Evolutionary conservation across 805 yeast species (phyloP).

Genomic region (Scheffersomyces ergatensis): DNA sequence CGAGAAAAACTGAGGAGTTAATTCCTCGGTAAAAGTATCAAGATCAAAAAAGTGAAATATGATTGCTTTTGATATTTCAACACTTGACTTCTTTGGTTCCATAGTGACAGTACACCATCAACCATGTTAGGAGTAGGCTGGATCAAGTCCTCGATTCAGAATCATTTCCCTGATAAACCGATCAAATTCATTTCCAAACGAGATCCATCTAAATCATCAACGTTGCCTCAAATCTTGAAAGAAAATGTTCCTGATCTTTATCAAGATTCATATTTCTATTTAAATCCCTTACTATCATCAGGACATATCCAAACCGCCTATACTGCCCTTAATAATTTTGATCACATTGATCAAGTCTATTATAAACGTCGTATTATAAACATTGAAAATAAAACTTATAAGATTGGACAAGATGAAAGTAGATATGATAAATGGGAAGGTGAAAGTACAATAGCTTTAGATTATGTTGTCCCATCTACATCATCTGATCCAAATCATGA

Average conservation of each 20-base stretch:
- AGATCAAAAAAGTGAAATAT: too few species aligned
- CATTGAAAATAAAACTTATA: conserved; percentile 25
- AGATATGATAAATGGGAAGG: conserved; percentile 42
- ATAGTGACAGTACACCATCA: too few species aligned
- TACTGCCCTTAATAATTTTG: conserved; percentile 43
- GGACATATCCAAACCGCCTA: conserved; percentile 53
- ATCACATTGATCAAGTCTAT: conserved; percentile 37
- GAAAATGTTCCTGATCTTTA: conserved; percentile 38
- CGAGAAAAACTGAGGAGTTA: too few species aligned
- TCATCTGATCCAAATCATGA: conserved; percentile 17
- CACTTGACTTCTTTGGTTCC: too few species aligned
- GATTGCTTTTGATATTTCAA: too few species aligned
- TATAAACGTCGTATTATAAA: conserved; percentile 44
- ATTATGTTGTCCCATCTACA: conserved; percentile 33
- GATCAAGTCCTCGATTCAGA: conserved; percentile 23
- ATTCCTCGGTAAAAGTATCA: too few species aligned
- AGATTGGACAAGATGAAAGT: conserved; percentile 23
- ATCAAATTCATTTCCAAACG: conserved; percentile 13
- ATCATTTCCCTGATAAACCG: conserved; percentile 21
- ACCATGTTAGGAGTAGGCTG: conserved; percentile 4
- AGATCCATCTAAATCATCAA: conserved; percentile 2
- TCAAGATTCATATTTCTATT: conserved; percentile 34
- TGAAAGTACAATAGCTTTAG: conserved; percentile 47
- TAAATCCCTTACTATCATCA: conserved; percentile 46
- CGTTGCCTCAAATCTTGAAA: conserved; percentile 33